A percentile compares a stretch with the other conserved stretches of the same genome.
Conservation (phyloP, 1,139 yeast species). For the Saccharomyces pastorianus region DNA sequence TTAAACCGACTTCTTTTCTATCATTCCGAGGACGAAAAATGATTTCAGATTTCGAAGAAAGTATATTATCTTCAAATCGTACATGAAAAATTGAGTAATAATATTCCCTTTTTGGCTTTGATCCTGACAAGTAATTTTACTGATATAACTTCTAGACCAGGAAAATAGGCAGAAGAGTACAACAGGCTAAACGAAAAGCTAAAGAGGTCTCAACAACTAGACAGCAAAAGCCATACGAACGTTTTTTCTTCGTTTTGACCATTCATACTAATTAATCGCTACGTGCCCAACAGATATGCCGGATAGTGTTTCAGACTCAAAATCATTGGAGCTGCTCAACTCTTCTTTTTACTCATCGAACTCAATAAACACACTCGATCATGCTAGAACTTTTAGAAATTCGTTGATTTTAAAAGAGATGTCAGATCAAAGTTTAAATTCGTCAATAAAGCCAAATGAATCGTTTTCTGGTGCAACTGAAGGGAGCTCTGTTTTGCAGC, state of each 20-base stretch:
- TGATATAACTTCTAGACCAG: neutral
- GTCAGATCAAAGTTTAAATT: conserved; percentile 15
- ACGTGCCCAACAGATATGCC: neutral
- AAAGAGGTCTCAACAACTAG: neutral
- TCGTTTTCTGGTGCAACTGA: neutral
- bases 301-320: neutral
- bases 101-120: neutral
- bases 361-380: conserved; percentile 33
- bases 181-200: neutral
- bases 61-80: neutral
- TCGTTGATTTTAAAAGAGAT: conserved; percentile 36
- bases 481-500: neutral
- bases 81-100: no score
- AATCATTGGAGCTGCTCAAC: conserved; percentile 8
- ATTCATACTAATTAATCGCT: neutral
- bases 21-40: neutral
- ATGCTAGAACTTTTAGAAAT: conserved; percentile 42
- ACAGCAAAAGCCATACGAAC: neutral
- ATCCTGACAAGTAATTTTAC: neutral
- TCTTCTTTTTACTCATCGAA: conserved; percentile 30
- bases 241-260: neutral
- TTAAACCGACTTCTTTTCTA: neutral
- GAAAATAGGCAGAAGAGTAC: neutral
- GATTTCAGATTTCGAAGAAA: neutral
- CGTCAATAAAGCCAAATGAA: conserved; percentile 5